A percentile compares a stretch with the other conserved stretches of the same genome.
These are phyloP conservation scores for Nigrospora oryzae DNA, from an alignment of 2,329 filamentous ascomycete species.

Conservation along the genomic window DNA sequence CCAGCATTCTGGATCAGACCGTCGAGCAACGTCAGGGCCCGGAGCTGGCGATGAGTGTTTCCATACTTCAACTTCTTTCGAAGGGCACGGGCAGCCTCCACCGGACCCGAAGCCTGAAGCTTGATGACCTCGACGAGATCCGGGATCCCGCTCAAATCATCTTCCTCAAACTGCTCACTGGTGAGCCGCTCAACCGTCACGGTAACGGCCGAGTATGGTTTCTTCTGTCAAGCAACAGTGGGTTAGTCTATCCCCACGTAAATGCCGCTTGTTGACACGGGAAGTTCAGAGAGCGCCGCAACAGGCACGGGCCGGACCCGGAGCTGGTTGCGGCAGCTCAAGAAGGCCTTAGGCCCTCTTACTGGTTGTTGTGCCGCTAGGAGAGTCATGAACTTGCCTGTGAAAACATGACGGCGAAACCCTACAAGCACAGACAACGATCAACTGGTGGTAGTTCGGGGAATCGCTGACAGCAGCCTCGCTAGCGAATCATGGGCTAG, in stretches of 20 bases:
- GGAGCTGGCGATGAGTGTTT: slow-evolving; percentile 82
- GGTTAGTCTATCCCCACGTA: neutral
- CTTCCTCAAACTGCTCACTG: slow-evolving; percentile 79
- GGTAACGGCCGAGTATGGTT: slow-evolving; percentile 88
- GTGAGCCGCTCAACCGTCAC: slow-evolving; percentile 88
- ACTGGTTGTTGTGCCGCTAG: too few relatives aligned
- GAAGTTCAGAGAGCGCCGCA: too few relatives aligned
- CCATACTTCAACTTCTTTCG: slow-evolving; percentile 99
- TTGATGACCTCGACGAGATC: slow-evolving; percentile 92
- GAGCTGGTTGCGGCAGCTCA: too few relatives aligned
- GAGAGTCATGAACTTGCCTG: slow-evolving; percentile 5
- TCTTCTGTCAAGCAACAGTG: slow-evolving; percentile 42
- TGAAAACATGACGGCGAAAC: slow-evolving; percentile 6
- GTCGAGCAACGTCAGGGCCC: slow-evolving; percentile 82
- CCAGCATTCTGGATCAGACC: slow-evolving; percentile 93
- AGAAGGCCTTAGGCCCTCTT: too few relatives aligned
- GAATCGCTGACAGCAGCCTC: too few relatives aligned
- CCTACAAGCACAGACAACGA: neutral
- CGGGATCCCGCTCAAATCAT: slow-evolving; percentile 85
- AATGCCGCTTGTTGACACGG: too few relatives aligned
- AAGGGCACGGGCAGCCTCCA: slow-evolving; percentile 83
- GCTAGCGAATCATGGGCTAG: too few relatives aligned
- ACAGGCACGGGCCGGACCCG: too few relatives aligned
- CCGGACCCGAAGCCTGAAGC: slow-evolving; percentile 77
- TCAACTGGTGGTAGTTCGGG: too few relatives aligned